Conservation (phyloP, 371 early-diverging fungal genomes). For the Apophysomyces elegans region DNA sequence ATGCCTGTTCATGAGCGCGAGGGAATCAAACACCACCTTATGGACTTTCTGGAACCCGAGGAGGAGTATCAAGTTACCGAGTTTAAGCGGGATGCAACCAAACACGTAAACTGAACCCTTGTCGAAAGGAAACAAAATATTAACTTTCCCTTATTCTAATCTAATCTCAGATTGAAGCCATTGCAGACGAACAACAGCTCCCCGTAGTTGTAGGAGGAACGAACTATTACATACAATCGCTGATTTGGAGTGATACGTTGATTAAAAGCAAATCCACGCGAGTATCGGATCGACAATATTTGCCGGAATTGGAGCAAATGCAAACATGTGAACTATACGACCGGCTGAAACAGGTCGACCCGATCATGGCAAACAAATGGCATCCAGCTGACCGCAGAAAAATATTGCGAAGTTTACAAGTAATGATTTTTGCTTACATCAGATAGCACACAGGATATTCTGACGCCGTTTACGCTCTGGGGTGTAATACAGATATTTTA, state of each 20-base stretch:
- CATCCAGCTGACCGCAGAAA: slow-evolving; percentile 90
- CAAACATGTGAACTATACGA: slow-evolving; percentile 59
- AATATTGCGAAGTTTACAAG: slow-evolving; percentile 82
- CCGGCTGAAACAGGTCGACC: slow-evolving; percentile 75
- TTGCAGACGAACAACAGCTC: slow-evolving; percentile 67
- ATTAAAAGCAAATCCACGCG: slow-evolving; percentile 25
- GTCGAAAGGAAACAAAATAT: background rate
- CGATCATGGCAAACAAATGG: slow-evolving; percentile 90
- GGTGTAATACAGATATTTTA: slow-evolving; percentile 59
- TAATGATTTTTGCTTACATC: slow-evolving; percentile 19
- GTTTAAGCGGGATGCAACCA: slow-evolving; percentile 79
- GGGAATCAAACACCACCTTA: slow-evolving; percentile 83
- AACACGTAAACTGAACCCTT: slow-evolving; percentile 48
- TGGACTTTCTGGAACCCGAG: slow-evolving; percentile 78
- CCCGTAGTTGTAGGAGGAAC: slow-evolving; percentile 97
- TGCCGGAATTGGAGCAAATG: slow-evolving; percentile 41
- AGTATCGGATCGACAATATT: slow-evolving; percentile 21
- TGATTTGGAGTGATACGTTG: slow-evolving; percentile 80
- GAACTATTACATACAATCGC: slow-evolving; percentile 92
- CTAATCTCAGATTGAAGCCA: slow-evolving; percentile 66
- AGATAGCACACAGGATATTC: background rate
- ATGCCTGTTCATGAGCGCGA: slow-evolving; percentile 75
- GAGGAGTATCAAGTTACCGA: slow-evolving; percentile 87
- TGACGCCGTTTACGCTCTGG: background rate
- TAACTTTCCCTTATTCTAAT: background rate